A percentile compares a stretch with the other conserved stretches of the same genome.
These are phyloP conservation scores for Linanthus parryae DNA, from an alignment of 148 eudicot genomes.

Conservation along the genomic window DNA sequence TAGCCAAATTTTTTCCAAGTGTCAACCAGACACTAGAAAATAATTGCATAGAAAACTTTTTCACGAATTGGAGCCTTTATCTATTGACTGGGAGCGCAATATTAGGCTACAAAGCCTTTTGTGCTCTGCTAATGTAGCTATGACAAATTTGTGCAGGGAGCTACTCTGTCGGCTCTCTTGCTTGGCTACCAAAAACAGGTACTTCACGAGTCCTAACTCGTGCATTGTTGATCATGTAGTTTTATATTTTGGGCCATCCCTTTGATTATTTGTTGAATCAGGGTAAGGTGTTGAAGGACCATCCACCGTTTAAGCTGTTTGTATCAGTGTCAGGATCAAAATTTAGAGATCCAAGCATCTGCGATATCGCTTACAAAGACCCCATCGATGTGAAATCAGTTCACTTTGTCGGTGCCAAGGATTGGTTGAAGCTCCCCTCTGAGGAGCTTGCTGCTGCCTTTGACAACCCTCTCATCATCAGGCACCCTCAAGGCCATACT, in stretches of 20 bases:
- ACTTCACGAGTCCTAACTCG: too few species aligned
- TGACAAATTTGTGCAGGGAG: slow-evolving; percentile 41
- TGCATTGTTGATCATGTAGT: neutral
- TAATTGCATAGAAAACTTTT: too few species aligned
- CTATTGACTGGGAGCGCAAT: too few species aligned
- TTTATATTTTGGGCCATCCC: neutral
- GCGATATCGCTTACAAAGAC: slow-evolving; percentile 64
- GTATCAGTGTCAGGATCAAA: slow-evolving; percentile 76
- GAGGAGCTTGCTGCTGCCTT: slow-evolving; percentile 67
- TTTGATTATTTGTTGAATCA: neutral
- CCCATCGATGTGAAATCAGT: slow-evolving; percentile 57
- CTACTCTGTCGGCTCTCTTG: slow-evolving; percentile 55
- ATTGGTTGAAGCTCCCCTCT: slow-evolving; percentile 69
- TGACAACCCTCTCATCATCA: slow-evolving; percentile 59
- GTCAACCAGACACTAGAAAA: too few species aligned
- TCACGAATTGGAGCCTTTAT: too few species aligned
- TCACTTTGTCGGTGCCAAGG: slow-evolving; percentile 81
- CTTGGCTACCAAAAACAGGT: slow-evolving; percentile 67
- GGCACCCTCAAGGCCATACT: slow-evolving; percentile 80
- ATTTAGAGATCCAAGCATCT: slow-evolving; percentile 50
- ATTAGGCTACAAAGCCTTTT: too few species aligned
- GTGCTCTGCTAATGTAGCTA: too few species aligned
- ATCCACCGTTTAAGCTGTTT: slow-evolving; percentile 55
- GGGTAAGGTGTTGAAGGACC: slow-evolving; percentile 63
- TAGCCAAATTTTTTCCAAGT: too few species aligned